Evolutionary conservation across 2,329 filamentous ascomycete species (phyloP).

Genomic region (Achaetomium macrosporum): DNA sequence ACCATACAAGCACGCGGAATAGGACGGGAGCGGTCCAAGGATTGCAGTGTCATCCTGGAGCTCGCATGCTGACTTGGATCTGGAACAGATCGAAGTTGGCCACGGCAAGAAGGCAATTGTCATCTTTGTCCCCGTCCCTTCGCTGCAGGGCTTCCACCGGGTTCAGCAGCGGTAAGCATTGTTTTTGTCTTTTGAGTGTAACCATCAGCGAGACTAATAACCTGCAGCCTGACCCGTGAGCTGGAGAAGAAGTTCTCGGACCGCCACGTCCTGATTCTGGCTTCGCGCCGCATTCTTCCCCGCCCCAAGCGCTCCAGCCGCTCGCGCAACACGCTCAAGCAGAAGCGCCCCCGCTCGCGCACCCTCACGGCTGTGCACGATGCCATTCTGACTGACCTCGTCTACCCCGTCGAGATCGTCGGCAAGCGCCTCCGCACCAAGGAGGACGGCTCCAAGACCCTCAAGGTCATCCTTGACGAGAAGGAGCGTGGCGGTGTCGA

Average conservation of each 20-base stretch:
- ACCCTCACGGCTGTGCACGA: slow-evolving; percentile 99
- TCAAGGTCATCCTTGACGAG: slow-evolving; percentile 99
- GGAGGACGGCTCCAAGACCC: slow-evolving; percentile 96
- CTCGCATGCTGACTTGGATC: slow-evolving; percentile 71
- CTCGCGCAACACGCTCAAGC: slow-evolving; percentile 91
- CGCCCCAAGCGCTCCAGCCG: slow-evolving; percentile 97
- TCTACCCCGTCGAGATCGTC: slow-evolving; percentile 99
- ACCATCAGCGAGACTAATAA: not conserved
- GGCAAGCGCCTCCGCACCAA: slow-evolving; percentile 98
- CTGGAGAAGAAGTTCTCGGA: slow-evolving; percentile 99
- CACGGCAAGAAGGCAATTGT: slow-evolving; percentile 99
- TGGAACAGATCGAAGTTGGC: slow-evolving; percentile 94
- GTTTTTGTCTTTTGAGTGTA: slow-evolving; percentile 2
- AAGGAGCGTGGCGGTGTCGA: slow-evolving; percentile 99
- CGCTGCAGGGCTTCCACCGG: slow-evolving; percentile 97
- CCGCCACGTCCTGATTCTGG: slow-evolving; percentile 98
- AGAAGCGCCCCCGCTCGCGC: slow-evolving; percentile 97
- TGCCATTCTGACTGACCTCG: slow-evolving; percentile 93
- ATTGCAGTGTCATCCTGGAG: slow-evolving; percentile 55
- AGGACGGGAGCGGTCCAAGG: slow-evolving; percentile 72
- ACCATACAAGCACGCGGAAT: slow-evolving; percentile 44
- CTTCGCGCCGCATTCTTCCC: slow-evolving; percentile 96
- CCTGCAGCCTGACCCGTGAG: slow-evolving; percentile 89
- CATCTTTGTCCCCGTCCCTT: slow-evolving; percentile 99
- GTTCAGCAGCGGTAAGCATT: slow-evolving; percentile 94